Percentiles rank a stretch among this genome's conserved stretches.
These are phyloP conservation scores for Papiliotrema nemorosa DNA, from an alignment of 1,284 basidiomycete genomes.

Conservation along the genomic window DNA sequence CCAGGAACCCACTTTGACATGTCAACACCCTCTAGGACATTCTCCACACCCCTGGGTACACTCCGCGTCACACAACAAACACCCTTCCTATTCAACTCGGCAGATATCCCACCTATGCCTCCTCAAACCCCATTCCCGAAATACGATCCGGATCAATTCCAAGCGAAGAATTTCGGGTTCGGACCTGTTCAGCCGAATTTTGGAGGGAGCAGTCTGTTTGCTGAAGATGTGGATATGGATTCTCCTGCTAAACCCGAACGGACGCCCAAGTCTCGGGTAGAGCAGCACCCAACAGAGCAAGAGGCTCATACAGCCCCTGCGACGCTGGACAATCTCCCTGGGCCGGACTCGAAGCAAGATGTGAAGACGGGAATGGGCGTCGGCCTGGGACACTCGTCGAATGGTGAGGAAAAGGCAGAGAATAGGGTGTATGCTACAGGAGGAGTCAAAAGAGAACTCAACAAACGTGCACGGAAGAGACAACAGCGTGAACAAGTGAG, in stretches of 20 bases:
- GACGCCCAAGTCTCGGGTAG: no score
- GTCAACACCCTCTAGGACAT: conserved; percentile 12
- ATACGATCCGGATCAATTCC: conserved; percentile 12
- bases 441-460: no score
- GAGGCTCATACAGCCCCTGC: no score
- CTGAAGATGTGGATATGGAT: conserved; percentile 42
- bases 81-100: conserved; percentile 12
- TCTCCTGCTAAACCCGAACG: conserved; percentile 17
- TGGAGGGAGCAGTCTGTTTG: conserved; percentile 2
- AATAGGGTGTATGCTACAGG: no score
- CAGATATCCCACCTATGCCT: background rate
- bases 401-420: no score
- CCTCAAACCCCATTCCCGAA: background rate
- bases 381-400: no score
- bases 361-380: no score
- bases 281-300: no score
- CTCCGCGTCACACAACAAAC: conserved; percentile 1
- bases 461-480: no score
- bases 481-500: no score
- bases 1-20: conserved; percentile 41
- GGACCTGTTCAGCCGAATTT: conserved; percentile 37
- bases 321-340: no score
- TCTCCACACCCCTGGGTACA: conserved; percentile 11
- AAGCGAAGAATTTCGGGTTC: background rate
- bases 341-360: no score